These are phyloP conservation scores for Blastobotrys peoriensis DNA, from an alignment of 805 yeast species.

Conservation along the genomic window DNA sequence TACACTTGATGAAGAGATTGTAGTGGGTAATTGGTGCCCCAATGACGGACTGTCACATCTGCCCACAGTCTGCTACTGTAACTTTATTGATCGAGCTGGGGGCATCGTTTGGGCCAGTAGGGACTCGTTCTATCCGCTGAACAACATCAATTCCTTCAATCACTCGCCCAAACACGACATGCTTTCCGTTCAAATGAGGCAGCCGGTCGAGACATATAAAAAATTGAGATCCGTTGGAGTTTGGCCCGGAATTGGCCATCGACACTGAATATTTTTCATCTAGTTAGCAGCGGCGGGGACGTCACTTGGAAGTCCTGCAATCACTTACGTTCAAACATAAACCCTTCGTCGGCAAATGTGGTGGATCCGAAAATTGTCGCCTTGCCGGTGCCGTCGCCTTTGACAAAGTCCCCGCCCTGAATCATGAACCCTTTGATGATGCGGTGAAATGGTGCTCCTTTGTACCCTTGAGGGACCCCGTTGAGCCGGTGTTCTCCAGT, in stretches of 20 bases:
- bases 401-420: constrained; percentile 45
- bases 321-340: constrained; percentile 28
- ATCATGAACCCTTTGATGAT: constrained; percentile 41
- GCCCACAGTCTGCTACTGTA: constrained; percentile 32
- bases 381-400: constrained; percentile 42
- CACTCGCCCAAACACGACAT: constrained; percentile 46
- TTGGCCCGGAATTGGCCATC: constrained; percentile 58
- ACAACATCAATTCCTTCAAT: constrained; percentile 36
- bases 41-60: too few species aligned
- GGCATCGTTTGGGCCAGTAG: constrained; percentile 27
- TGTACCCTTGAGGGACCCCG: constrained; percentile 41
- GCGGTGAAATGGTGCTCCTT: constrained; percentile 35
- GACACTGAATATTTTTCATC: constrained; percentile 41
- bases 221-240: constrained; percentile 57
- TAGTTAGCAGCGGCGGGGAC: constrained; percentile 9
- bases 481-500: constrained; percentile 41
- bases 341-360: constrained; percentile 42
- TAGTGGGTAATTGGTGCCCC: too few species aligned
- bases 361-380: constrained; percentile 37
- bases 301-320: neutral
- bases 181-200: constrained; percentile 40
- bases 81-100: constrained; percentile 28
- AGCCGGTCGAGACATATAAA: constrained; percentile 38
- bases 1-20: too few species aligned
- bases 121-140: constrained; percentile 25